Evolutionary conservation across 805 yeast species (phyloP), one percentile per base, ranked within the genome.

Genomic region (Kodamaea fukazawae): DNA sequence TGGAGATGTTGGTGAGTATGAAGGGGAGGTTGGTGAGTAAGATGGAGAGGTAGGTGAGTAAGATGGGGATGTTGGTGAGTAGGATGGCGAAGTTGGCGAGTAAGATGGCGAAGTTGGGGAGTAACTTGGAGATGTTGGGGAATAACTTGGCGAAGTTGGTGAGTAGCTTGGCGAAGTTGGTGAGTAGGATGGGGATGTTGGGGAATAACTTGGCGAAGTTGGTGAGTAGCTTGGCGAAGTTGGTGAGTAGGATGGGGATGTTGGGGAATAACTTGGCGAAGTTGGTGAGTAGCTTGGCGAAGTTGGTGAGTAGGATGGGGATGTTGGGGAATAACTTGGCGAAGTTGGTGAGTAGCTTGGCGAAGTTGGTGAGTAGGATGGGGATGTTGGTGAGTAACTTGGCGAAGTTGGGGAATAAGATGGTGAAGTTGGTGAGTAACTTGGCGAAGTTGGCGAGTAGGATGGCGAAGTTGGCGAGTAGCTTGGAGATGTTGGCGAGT

Each of bases 141-240:
- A 51, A 44, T 56, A 56, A 27, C 47, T 38, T 38, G 61, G 61
- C 0, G 57, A 53, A 7, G 86, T 79, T 36, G 87, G 88, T 0
- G 78, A 68, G 61, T 83, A 84, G 11, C 70, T 54, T 50, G 95
- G 93, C 0, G 88, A 79, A 0, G 90, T 83, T 39, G 93, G 93
- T 0, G 78, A 67, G 55, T 81, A 81, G 2, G 61, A 48, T 43
- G 87, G 86, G 3, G 80, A 71, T 0, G 86, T 79, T 36, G 86
- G 86, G 0, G 81, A 70, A 57, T 81, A 78, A 4, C 75, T 63
- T 50, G 93, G 91, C 4, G 86, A 79, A 1, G 93, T 85, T 34
- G 96, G 96, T 1, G 83, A 73, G 61, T 87, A 87, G 1, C 66
- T 50, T 44, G 96, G 97, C 0, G 91, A 82, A 0, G 96, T 86